A percentile compares a stretch with the other conserved stretches of the same genome.
phyloP scores from a whole-genome alignment of 2,329 filamentous ascomycete genomes.

The Neospermospora avenae region DNA sequence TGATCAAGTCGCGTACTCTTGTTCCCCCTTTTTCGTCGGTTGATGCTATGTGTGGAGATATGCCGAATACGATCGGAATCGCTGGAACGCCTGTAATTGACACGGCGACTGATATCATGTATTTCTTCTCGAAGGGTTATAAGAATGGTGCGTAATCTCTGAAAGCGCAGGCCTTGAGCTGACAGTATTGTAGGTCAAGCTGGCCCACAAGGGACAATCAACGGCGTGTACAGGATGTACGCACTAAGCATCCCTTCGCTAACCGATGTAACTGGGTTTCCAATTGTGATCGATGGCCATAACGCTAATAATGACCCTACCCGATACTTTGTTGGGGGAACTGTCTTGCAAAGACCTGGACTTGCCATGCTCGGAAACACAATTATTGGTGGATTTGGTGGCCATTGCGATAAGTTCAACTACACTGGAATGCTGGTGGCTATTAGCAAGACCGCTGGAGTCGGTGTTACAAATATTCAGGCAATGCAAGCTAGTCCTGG shows the following conservation, averaged over 20 bases:
- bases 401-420: constrained; percentile 15
- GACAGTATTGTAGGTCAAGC: background rate
- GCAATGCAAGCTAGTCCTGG: constrained; percentile 13
- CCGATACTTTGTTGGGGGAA: constrained; percentile 16
- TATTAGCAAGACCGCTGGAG: constrained; percentile 11
- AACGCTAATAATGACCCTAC: constrained; percentile 14
- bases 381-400: constrained; percentile 16
- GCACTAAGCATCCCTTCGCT: constrained; percentile 18
- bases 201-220: constrained; percentile 10
- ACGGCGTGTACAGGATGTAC: constrained; percentile 22
- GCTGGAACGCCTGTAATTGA: constrained; percentile 23
- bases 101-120: constrained; percentile 22
- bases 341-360: constrained; percentile 12
- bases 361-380: constrained; percentile 16
- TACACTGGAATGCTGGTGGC: constrained; percentile 16
- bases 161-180: background rate
- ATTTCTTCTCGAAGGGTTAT: constrained; percentile 25
- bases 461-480: constrained; percentile 7
- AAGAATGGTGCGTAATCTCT: constrained; percentile 5
- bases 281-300: constrained; percentile 18
- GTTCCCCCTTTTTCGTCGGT: constrained; percentile 42
- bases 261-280: constrained; percentile 13
- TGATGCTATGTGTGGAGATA: constrained; percentile 18
- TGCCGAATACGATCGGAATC: constrained; percentile 22
- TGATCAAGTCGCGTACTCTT: constrained; percentile 46